Base-by-base conservation (phyloP, 2,329 filamentous ascomycete genomes). In the Geoglossum cookeanum region DNA sequence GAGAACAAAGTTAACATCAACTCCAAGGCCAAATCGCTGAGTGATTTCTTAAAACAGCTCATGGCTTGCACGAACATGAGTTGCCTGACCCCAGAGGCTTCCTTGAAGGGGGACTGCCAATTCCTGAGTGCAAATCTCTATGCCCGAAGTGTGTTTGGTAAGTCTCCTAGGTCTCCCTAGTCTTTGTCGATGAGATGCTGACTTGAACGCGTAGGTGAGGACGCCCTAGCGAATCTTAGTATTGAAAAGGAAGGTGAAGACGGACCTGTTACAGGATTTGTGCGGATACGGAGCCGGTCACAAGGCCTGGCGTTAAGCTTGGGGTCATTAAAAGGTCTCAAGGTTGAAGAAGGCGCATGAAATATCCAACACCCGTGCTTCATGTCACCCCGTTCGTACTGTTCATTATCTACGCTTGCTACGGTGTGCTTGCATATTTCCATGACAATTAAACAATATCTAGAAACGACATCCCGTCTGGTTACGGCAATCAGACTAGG, bases 1-100 rank as follows among this genome's bases (percentile, higher is more conserved):
- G 92, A 98, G 77, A 98, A 98, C 75, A 98, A 98, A 79, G 91
- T 98, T 71, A 98, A 98, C 74, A 97, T 98, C 74, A 96, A 96
- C 73, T 94, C 87, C 62, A 97, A 96, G 77, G 88, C 87, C 63
- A 94, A 91, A 75, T 85, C 81, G 32, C 76, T 98, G 60, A 81
- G 91, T 55, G 88, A 94, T 22, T 98, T 98, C 80, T 74, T 98
- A 62, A 84, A 87, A 64, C 85, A 94, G 68, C 75, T 98, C 60
- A 97, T 97, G 92, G 88, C 89, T 60, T 91, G 86, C 69, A 98
- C 92, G 57, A 97, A 98, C 72, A 98, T 98, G 92, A 92, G 84
- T 69, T 98, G 92, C 70, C 74, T 98, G 65, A 98, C 92, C 5
- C 92, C 92, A 2, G 92, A 97, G 67, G 92, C 91, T 29, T 94